Evolutionary conservation across 2,329 filamentous ascomycete species (phyloP).

Genomic region (Claviceps paspali): DNA sequence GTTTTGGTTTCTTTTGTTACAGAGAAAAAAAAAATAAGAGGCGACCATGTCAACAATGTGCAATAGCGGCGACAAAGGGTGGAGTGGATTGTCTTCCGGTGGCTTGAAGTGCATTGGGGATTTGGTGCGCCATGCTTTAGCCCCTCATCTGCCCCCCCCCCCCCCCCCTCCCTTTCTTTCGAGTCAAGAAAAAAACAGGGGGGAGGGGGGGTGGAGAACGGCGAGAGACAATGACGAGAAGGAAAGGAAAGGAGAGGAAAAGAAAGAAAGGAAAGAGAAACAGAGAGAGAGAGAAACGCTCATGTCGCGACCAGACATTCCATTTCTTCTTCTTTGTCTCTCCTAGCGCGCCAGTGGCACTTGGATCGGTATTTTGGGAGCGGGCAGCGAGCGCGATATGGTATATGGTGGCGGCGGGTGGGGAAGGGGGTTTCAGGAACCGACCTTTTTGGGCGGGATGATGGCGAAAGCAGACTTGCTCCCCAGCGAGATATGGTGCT

Average conservation of each 20-base stretch:
- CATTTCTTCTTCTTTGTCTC: not conserved
- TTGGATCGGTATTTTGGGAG: too few species aligned
- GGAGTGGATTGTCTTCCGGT: not conserved
- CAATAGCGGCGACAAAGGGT: not conserved
- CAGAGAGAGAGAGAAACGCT: too few species aligned
- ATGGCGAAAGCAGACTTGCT: slow-evolving; percentile 81
- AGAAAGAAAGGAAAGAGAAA: not conserved
- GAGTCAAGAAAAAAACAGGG: not conserved
- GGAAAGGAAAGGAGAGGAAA: not conserved
- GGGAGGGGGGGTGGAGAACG: not conserved
- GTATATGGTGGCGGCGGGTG: too few species aligned
- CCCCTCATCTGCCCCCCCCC: too few species aligned
- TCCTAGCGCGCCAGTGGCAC: too few species aligned
- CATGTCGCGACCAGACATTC: not conserved
- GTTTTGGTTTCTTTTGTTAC: too few species aligned
- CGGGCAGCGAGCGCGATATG: too few species aligned
- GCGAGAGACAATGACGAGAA: too few species aligned
- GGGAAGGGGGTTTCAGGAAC: slow-evolving; percentile 9
- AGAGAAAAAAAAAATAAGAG: not conserved
- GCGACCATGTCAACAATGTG: not conserved
- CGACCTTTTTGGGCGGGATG: slow-evolving; percentile 83
- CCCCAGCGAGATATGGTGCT: slow-evolving; percentile 55
- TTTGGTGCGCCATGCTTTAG: too few species aligned
- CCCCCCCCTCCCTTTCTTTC: too few species aligned
- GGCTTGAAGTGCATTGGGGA: not conserved